Evolutionary conservation across 2,329 filamentous ascomycete genomes (phyloP).

Genomic region (Botrytis fabae): DNA sequence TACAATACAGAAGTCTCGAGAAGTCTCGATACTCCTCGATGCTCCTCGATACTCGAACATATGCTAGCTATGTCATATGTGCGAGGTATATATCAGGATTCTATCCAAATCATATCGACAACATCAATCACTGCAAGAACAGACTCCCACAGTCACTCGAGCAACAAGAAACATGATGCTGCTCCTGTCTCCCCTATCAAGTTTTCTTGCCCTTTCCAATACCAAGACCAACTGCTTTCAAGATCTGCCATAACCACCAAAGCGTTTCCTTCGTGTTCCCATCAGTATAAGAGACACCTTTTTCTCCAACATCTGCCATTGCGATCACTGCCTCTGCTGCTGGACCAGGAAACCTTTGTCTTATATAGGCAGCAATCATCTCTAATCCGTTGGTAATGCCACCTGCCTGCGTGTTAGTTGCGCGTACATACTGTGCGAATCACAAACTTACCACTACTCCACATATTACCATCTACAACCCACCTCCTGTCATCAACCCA

Average conservation of each 20-base stretch:
- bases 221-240: conserved; percentile 43
- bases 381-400: conserved; percentile 59
- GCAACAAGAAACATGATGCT: background rate
- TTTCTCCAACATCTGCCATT: conserved; percentile 52
- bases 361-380: conserved; percentile 53
- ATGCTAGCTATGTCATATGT: background rate
- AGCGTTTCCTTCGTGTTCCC: conserved; percentile 42
- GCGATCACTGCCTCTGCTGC: conserved; percentile 46
- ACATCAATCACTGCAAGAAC: background rate
- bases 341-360: conserved; percentile 48
- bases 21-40: background rate
- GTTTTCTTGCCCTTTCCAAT: conserved; percentile 28
- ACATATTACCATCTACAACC: conserved; percentile 55
- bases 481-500: conserved; percentile 52
- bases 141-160: background rate
- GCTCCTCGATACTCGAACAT: background rate
- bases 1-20: background rate
- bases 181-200: background rate
- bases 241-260: conserved; percentile 44
- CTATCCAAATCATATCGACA: background rate
- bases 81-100: background rate
- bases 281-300: conserved; percentile 47
- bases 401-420: conserved; percentile 27
- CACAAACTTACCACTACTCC: conserved; percentile 48
- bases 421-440: background rate